These are phyloP conservation scores for Cyphellophora europaea DNA, from an alignment of 2,329 filamentous ascomycete genomes.

Conservation along the genomic window DNA sequence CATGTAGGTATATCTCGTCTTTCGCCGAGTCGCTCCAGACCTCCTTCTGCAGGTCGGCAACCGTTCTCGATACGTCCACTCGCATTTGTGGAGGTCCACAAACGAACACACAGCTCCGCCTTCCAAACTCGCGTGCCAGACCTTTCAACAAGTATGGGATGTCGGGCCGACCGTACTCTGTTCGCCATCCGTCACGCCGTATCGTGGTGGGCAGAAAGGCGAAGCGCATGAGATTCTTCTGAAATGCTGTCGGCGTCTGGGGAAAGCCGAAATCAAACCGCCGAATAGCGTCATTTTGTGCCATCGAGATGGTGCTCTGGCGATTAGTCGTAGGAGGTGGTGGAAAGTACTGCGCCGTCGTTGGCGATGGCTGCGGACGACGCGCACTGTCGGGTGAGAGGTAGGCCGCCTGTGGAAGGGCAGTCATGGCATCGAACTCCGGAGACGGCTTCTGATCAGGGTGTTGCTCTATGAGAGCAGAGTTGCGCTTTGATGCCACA, in stretches of 20 bases:
- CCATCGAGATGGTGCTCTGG: slow-evolving; percentile 11
- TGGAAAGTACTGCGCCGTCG: slow-evolving; percentile 9
- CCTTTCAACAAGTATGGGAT: slow-evolving; percentile 78
- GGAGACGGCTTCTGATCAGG: slow-evolving; percentile 54
- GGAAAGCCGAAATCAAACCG: slow-evolving; percentile 74
- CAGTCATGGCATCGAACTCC: slow-evolving; percentile 77
- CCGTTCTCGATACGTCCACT: slow-evolving; percentile 75
- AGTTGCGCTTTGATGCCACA: slow-evolving; percentile 79
- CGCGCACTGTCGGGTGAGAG: slow-evolving; percentile 11
- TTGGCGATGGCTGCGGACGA: slow-evolving; percentile 1
- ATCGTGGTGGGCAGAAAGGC: slow-evolving; percentile 55
- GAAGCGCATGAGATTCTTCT: slow-evolving; percentile 83
- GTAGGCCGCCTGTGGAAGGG: slow-evolving; percentile 52
- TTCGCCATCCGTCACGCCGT: slow-evolving; percentile 65
- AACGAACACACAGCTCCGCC: slow-evolving; percentile 80
- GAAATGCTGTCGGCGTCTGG: slow-evolving; percentile 74
- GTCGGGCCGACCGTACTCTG: slow-evolving; percentile 85
- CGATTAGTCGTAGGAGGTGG: slow-evolving; percentile 8
- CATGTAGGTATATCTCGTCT: slow-evolving; percentile 89
- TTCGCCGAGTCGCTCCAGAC: slow-evolving; percentile 70
- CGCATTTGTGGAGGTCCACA: slow-evolving; percentile 84
- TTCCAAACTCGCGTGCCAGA: slow-evolving; percentile 71
- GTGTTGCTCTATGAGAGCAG: slow-evolving; percentile 52
- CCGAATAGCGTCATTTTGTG: slow-evolving; percentile 19
- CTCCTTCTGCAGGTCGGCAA: slow-evolving; percentile 70